phyloP scores from a whole-genome alignment of 371 early-diverging fungal species.

The Batkoa obscura region DNA sequence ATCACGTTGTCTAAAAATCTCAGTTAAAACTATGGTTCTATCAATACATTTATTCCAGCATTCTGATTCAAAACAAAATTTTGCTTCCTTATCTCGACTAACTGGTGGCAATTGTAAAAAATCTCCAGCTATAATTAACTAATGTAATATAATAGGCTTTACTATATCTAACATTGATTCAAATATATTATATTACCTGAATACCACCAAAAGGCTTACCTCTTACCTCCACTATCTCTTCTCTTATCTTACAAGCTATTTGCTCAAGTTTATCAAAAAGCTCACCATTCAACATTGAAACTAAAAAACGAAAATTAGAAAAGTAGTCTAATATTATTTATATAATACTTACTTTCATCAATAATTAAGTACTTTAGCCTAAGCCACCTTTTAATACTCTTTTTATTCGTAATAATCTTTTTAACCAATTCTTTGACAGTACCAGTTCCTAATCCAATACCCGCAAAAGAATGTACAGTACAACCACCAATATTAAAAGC shows the following conservation, averaged over 20 bases:
- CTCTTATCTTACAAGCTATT: slow-evolving; percentile 38
- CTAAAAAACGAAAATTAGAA: slow-evolving; percentile 14
- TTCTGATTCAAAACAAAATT: slow-evolving; percentile 54
- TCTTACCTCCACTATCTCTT: not conserved
- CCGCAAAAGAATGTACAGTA: slow-evolving; percentile 36
- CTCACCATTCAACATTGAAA: slow-evolving; percentile 71
- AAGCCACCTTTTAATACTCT: slow-evolving; percentile 11
- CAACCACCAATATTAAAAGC: slow-evolving; percentile 26
- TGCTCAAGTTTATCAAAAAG: slow-evolving; percentile 64
- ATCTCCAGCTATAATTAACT: slow-evolving; percentile 69
- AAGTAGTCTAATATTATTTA: not conserved
- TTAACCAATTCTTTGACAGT: not conserved
- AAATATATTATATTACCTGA: slow-evolving; percentile 24
- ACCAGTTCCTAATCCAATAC: slow-evolving; percentile 17
- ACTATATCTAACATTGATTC: not conserved
- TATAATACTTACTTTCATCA: slow-evolving; percentile 50
- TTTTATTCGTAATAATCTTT: not conserved
- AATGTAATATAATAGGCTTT: not conserved
- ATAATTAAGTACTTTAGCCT: slow-evolving; percentile 32
- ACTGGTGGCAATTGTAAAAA: slow-evolving; percentile 88
- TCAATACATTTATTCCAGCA: slow-evolving; percentile 36
- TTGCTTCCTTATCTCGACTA: slow-evolving; percentile 11
- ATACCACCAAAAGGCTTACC: slow-evolving; percentile 69
- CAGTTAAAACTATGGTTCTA: slow-evolving; percentile 22
- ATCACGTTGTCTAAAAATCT: slow-evolving; percentile 33